Base-by-base conservation (phyloP, 148 eudicot genomes). In the Rhododendron vialii region DNA sequence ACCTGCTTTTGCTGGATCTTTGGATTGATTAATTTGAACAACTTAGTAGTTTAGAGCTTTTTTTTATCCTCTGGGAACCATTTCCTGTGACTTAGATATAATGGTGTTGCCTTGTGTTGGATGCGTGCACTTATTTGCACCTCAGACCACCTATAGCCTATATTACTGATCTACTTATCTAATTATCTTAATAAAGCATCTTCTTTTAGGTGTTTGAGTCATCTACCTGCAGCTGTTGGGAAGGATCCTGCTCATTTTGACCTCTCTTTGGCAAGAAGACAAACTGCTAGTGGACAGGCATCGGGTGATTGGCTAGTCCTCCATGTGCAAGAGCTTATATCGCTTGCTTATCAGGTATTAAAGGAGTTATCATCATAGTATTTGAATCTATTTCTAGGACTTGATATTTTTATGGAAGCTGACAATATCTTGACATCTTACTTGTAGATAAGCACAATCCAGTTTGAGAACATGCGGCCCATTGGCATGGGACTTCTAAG, bases 341-440 rank as follows among this genome's bases (percentile, higher is more conserved):
- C 99, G 63, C 96, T 97, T 89, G 98, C 99, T 75, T 97, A 95
- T 90, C 99, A 97, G 99, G 99, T 97, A 48, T 84, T 76, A 35
- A 86, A 86, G 2, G 85, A 45, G 10, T 57, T 50, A 22, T 78
- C 55, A 81, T 63, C 57, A 51, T 48, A 87, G 7, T 88, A 43
- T 30, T 57, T 82, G 50, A 28, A 84, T 69, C 47, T 73, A 35
- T 78, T 87, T 84, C 28, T 51, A 47, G 71, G 63, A 35, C 82
- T 53, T 80, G 71, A 82, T 35, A 53, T 86, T 45, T 51, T 76
- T 86, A 85, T 81, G 86, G 51, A 85, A 83, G 47, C 8, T 80
- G 78, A 83, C 87, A 0, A 35, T 35, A 48, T 84, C 85, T 84
- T 65, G 41, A 75, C 63, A 51, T 79, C 11, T 82, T 74, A 6